Conservation (phyloP, 2,329 filamentous ascomycete species). For the Ceratocystis albifundus region DNA sequence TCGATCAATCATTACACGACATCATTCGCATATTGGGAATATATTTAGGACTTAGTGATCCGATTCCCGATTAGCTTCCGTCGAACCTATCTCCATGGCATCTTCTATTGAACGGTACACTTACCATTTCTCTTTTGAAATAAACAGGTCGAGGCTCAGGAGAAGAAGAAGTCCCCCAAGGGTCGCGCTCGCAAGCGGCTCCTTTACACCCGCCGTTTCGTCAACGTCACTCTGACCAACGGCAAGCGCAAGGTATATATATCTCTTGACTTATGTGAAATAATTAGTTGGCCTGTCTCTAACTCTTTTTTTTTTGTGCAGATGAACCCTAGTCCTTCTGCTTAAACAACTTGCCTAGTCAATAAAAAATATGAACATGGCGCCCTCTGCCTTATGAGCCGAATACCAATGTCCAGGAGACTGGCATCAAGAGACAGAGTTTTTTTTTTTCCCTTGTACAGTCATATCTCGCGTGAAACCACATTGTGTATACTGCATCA, state of each 20-base stretch:
- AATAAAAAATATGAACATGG: conserved; percentile 19
- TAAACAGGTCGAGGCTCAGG: conserved; percentile 66
- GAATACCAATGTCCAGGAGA: conserved; percentile 17
- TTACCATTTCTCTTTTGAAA: not conserved
- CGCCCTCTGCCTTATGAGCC: conserved; percentile 17
- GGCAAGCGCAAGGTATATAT: conserved; percentile 84
- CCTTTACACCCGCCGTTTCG: conserved; percentile 93
- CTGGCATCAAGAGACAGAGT: conserved; percentile 11
- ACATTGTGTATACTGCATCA: not conserved
- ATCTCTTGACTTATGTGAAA: not conserved
- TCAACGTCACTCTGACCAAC: conserved; percentile 93
- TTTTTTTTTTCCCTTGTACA: conserved; percentile 10
- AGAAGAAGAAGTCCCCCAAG: conserved; percentile 96
- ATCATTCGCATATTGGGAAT: not conserved
- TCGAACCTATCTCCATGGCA: not conserved
- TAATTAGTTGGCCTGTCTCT: not conserved
- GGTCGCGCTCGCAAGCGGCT: conserved; percentile 95
- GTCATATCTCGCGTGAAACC: not conserved
- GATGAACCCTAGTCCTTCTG: conserved; percentile 36
- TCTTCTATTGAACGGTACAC: not conserved
- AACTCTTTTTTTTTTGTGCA: conserved; percentile 23
- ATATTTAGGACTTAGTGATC: not conserved
- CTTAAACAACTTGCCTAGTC: conserved; percentile 28
- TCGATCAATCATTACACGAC: not conserved
- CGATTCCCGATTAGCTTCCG: not conserved